These are phyloP conservation scores for Botryosphaeria dothidea DNA, from an alignment of 2,329 filamentous ascomycete genomes.

Conservation along the genomic window DNA sequence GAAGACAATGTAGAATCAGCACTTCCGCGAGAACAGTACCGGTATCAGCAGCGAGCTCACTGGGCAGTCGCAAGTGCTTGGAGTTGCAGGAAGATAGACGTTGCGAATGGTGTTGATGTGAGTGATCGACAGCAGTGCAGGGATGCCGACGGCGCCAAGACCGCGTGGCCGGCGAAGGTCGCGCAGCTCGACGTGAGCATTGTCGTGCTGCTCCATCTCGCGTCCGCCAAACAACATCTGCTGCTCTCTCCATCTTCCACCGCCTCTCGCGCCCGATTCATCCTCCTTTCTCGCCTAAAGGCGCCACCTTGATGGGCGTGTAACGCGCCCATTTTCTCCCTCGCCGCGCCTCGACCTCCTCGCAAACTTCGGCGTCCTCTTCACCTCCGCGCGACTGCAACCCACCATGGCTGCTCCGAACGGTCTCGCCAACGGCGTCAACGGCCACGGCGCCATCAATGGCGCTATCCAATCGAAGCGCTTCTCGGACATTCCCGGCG, in stretches of 20 bases:
- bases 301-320: conserved; percentile 12
- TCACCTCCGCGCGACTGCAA: background rate
- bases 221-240: background rate
- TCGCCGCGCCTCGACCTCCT: conserved; percentile 13
- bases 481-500: conserved; percentile 18
- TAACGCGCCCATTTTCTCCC: background rate
- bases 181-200: conserved; percentile 1
- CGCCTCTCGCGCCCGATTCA: background rate
- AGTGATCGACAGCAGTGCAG: background rate
- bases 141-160: background rate
- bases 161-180: conserved; percentile 4
- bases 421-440: conserved; percentile 17
- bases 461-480: conserved; percentile 15
- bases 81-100: background rate
- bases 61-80: no score
- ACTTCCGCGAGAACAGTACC: no score
- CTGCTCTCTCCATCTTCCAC: background rate
- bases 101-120: background rate
- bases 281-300: background rate
- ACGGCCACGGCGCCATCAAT: conserved; percentile 4
- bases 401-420: conserved; percentile 15
- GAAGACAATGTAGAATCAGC: no score
- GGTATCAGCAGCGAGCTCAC: no score
- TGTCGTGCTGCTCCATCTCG: background rate
- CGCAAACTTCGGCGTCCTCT: background rate